Evolutionary conservation across 2,329 filamentous ascomycete species (phyloP).

Genomic region (Raffaelea arxii): DNA sequence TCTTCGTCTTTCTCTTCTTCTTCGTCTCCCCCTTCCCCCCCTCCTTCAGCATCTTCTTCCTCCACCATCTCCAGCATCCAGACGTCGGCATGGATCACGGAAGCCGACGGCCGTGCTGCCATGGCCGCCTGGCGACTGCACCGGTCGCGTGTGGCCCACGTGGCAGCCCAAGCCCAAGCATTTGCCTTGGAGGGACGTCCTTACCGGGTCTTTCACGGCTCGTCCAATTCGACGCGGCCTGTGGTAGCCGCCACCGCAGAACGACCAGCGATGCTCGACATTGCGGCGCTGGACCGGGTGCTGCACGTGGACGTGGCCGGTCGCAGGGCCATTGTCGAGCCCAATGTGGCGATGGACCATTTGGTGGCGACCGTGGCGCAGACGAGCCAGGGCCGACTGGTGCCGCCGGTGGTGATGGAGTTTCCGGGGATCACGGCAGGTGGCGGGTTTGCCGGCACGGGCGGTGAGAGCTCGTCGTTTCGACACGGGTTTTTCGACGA

Average conservation of each 20-base stretch:
- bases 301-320: conserved; percentile 47
- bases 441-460: conserved; percentile 60
- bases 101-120: too few relatives aligned
- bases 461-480: conserved; percentile 62
- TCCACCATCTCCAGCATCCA: too few relatives aligned
- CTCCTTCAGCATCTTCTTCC: too few relatives aligned
- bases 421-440: conserved; percentile 67
- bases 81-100: too few relatives aligned
- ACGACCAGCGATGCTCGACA: conserved; percentile 46
- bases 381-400: conserved; percentile 38
- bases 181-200: conserved; percentile 40
- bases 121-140: too few relatives aligned
- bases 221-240: conserved; percentile 59
- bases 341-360: conserved; percentile 65
- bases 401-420: conserved; percentile 66
- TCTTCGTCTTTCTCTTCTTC: too few relatives aligned
- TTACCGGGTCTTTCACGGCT: conserved; percentile 68
- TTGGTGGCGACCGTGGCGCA: conserved; percentile 54
- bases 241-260: conserved; percentile 27
- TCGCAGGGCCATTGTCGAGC: conserved; percentile 58
- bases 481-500: conserved; percentile 61
- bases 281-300: conserved; percentile 52
- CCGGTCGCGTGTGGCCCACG: conserved; percentile 34
- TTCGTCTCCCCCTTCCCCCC: too few relatives aligned
- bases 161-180: conserved; percentile 34